Base-by-base conservation (phyloP, 257 asterid genomes). In the Solanum peruvianum region DNA sequence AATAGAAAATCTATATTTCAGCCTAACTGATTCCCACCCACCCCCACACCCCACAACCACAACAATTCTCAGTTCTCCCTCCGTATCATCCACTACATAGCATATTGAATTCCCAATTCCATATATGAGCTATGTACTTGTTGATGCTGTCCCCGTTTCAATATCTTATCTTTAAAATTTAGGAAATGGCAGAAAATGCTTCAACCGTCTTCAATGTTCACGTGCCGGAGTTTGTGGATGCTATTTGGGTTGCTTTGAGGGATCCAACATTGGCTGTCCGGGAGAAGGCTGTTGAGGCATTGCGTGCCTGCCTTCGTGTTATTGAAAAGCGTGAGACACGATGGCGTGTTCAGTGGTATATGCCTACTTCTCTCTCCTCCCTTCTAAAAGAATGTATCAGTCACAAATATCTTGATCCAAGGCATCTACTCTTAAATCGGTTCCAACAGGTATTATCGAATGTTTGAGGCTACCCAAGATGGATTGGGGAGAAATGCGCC, bases 131-230 rank as follows among this genome's bases (percentile, higher is more conserved):
- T 7, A 35, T 6, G 45, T 56, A 69, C 67, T 62, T 87, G 88
- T 37, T 70, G 27, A 87, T 47, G 85, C n/a, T 9, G 23, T 75
- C 37, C 82, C 66, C 72, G 37, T 76, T 69, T 66, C 23, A 42
- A 35, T 60, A 23, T 84, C 82, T 84, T 84, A 86, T 90, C 71
- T 73, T 77, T 85, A 87, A 85, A 87, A 87, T 86, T 91, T 86
- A 96, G 99, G 99, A 96, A 95, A 96, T 96, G 99, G 99, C 99
- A 23, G 99, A 97, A 92, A 97, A 97, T 90, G 99, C 99, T 67
- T 97, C 99, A 76, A 96, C 99, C 47, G 98, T 97, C 29, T 97
- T 97, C 94, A 97, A 97, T 84, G 99, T 97, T 64, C 99, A 97
- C 56, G 98, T 97, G 87, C 91, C 99, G 23, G 98, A 93, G 87